phyloP scores from a whole-genome alignment of 345 rosid genomes.

The Syzygium grande region DNA sequence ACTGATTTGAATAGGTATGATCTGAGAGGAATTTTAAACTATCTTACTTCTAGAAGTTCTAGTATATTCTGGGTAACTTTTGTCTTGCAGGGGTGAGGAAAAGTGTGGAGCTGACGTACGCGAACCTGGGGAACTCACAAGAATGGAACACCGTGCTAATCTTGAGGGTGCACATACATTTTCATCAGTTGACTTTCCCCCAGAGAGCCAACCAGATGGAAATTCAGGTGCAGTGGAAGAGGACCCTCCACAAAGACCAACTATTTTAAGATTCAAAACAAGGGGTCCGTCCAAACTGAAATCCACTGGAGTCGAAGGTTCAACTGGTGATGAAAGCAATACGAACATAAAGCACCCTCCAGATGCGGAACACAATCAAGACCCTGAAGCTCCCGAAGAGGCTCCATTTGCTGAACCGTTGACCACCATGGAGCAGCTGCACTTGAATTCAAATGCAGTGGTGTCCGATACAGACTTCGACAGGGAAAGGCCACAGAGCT shows the following conservation, averaged over 20 bases:
- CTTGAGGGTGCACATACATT: slow-evolving; percentile 9
- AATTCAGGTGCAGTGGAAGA: not conserved
- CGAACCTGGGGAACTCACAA: slow-evolving; percentile 9
- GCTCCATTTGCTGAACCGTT: slow-evolving; percentile 19
- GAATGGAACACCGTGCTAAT: slow-evolving; percentile 7
- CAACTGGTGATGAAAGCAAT: slow-evolving; percentile 14
- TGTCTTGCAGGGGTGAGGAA: slow-evolving; percentile 44
- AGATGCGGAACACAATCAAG: slow-evolving; percentile 8
- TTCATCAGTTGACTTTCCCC: slow-evolving; percentile 4
- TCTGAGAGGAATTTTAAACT: not conserved
- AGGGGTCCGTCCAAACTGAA: slow-evolving; percentile 37
- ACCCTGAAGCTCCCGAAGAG: slow-evolving; percentile 7
- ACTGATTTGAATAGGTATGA: slow-evolving; percentile 31
- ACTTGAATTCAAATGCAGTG: slow-evolving; percentile 7
- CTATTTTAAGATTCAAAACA: slow-evolving; percentile 48
- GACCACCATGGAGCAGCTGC: slow-evolving; percentile 7
- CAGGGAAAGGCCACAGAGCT: slow-evolving; percentile 7
- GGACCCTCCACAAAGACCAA: slow-evolving; percentile 30
- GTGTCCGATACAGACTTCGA: not conserved
- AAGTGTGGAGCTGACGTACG: slow-evolving; percentile 14
- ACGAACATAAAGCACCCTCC: slow-evolving; percentile 14
- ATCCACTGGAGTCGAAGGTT: slow-evolving; percentile 23
- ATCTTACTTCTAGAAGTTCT: not conserved
- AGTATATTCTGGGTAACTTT: slow-evolving; percentile 1
- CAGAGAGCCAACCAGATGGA: not conserved